Percentiles rank a stretch among this genome's conserved stretches.
Conservation (phyloP, 306 rosid genomes). For the Castanea crenata region DNA sequence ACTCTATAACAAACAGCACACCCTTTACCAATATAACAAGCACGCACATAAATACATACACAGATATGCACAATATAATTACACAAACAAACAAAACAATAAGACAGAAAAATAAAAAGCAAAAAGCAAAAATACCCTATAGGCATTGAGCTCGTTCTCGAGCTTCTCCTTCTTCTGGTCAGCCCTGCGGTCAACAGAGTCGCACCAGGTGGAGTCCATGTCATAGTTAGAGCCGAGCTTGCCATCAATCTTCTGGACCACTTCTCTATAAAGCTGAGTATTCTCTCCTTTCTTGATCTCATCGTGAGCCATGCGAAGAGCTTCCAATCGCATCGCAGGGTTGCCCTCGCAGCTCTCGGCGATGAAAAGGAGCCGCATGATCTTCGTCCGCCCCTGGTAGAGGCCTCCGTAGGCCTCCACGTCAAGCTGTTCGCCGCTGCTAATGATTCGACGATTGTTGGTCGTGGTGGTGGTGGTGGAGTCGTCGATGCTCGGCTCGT, state of each 20-base stretch:
- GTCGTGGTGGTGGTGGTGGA: background rate
- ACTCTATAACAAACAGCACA: background rate
- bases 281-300: slow-evolving; percentile 98
- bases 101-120: too few species aligned
- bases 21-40: too few species aligned
- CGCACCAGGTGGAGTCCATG: slow-evolving; percentile 77
- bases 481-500: slow-evolving; percentile 33
- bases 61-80: too few species aligned
- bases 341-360: slow-evolving; percentile 59
- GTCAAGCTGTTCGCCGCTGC: slow-evolving; percentile 92
- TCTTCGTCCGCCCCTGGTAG: slow-evolving; percentile 88
- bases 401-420: slow-evolving; percentile 84
- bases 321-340: slow-evolving; percentile 71
- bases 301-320: slow-evolving; percentile 95
- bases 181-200: slow-evolving; percentile 66
- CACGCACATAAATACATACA: too few species aligned
- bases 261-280: slow-evolving; percentile 76
- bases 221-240: slow-evolving; percentile 58
- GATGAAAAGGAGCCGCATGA: slow-evolving; percentile 71
- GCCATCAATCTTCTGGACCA: slow-evolving; percentile 71
- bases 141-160: slow-evolving; percentile 93
- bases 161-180: slow-evolving; percentile 95
- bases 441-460: slow-evolving; percentile 58
- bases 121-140: slow-evolving; percentile 48
- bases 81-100: too few species aligned